Evolutionary conservation across 345 rosid genomes (phyloP).

Genomic region (Rhizophora apiculata): DNA sequence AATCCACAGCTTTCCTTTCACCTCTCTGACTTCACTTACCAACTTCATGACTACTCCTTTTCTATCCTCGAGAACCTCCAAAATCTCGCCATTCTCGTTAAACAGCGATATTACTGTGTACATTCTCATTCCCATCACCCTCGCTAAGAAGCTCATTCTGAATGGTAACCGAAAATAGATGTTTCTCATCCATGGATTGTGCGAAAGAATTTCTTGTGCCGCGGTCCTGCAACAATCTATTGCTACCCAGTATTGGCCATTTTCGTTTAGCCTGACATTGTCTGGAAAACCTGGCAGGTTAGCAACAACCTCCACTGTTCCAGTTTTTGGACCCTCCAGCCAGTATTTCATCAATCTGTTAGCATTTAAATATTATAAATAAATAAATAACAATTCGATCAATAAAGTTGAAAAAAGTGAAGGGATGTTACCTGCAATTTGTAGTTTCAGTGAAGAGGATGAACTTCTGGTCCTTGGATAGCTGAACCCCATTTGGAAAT

Average conservation of each 20-base stretch:
- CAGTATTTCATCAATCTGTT: constrained; percentile 80
- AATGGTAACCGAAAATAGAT: constrained; percentile 74
- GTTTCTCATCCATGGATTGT: constrained; percentile 77
- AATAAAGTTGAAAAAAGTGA: background rate
- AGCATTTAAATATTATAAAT: background rate
- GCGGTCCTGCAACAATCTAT: constrained; percentile 89
- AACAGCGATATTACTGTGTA: constrained; percentile 70
- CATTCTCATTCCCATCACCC: constrained; percentile 93
- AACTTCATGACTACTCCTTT: constrained; percentile 84
- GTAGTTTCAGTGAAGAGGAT: constrained; percentile 88
- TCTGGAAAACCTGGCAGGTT: constrained; percentile 95
- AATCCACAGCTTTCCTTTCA: constrained; percentile 85
- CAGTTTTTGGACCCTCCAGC: constrained; percentile 70
- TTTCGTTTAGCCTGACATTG: constrained; percentile 74
- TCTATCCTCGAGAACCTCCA: constrained; percentile 84
- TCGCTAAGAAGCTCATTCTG: constrained; percentile 58
- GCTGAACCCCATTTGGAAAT: constrained; percentile 89
- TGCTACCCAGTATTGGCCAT: constrained; percentile 93
- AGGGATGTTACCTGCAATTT: constrained; percentile 66
- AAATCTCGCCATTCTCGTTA: constrained; percentile 53
- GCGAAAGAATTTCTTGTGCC: constrained; percentile 67
- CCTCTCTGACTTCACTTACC: constrained; percentile 89
- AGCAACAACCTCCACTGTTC: constrained; percentile 45
- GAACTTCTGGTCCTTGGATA: constrained; percentile 73
- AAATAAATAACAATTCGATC: background rate